A percentile compares a stretch with the other conserved stretches of the same genome.
These are phyloP conservation scores for Plasmopara halstedii DNA, from an alignment of 352 stramenopile genomes.

Conservation along the genomic window DNA sequence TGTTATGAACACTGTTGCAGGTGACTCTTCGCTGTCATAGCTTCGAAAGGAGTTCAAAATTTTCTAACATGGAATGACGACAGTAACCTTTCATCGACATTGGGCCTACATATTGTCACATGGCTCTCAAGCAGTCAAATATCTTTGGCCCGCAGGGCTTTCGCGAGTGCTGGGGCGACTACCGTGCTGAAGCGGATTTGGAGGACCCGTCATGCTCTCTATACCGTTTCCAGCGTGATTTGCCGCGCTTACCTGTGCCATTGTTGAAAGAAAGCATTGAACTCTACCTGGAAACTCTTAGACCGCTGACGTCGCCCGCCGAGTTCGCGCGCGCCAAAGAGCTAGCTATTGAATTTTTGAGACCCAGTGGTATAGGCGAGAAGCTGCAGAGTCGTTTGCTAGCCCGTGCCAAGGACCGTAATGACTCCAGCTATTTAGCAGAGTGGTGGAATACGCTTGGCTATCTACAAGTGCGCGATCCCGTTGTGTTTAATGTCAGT, in stretches of 20 bases:
- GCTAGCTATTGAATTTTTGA: constrained; percentile 67
- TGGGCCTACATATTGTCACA: constrained; percentile 8
- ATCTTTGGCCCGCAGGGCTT: constrained; percentile 75
- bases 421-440: constrained; percentile 60
- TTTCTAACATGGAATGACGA: constrained; percentile 5
- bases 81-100: background rate
- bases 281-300: constrained; percentile 85
- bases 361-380: constrained; percentile 41
- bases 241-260: constrained; percentile 90
- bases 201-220: constrained; percentile 43
- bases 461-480: constrained; percentile 71
- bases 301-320: constrained; percentile 64
- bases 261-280: constrained; percentile 83
- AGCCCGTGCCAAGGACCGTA: constrained; percentile 39
- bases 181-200: constrained; percentile 66
- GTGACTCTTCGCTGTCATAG: background rate
- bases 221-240: constrained; percentile 74
- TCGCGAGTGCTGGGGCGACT: constrained; percentile 92
- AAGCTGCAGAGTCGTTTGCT: constrained; percentile 71
- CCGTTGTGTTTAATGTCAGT: constrained; percentile 85
- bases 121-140: constrained; percentile 9
- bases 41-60: background rate
- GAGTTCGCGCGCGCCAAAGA: constrained; percentile 72
- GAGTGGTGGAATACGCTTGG: constrained; percentile 80
- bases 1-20: too few relatives aligned